Percentiles rank a stretch among this genome's conserved stretches.
Evolutionary conservation across 2,329 filamentous ascomycete species (phyloP).

Genomic region (Coccinonectria pachysandricola): DNA sequence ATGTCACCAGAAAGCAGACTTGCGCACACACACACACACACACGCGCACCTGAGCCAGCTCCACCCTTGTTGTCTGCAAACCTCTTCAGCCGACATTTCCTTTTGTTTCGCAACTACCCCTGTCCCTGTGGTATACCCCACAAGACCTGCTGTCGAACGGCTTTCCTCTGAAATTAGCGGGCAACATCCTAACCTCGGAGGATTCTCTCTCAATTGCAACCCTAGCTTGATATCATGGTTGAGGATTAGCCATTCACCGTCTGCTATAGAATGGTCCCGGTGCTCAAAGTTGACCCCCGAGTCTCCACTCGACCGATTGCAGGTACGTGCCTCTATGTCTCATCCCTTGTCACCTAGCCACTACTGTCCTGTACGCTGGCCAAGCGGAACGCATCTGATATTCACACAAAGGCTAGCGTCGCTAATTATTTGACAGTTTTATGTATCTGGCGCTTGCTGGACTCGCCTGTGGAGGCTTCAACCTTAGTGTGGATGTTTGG

Average conservation of each 20-base stretch:
- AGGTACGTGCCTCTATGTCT: slow-evolving; percentile 16
- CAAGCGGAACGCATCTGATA: slow-evolving; percentile 12
- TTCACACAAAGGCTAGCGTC: slow-evolving; percentile 12
- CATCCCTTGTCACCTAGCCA: slow-evolving; percentile 15
- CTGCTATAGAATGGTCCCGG: slow-evolving; percentile 18
- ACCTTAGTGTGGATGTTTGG: no score
- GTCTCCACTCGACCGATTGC: slow-evolving; percentile 20
- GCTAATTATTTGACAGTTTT: no score
- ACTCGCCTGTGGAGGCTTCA: no score
- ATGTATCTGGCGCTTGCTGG: no score
- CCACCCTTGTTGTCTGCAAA: slow-evolving; percentile 17
- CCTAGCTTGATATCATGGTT: slow-evolving; percentile 15
- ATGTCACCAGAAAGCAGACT: no score
- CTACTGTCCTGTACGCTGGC: slow-evolving; percentile 16
- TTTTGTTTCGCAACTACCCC: slow-evolving; percentile 16
- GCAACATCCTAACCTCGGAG: slow-evolving; percentile 19
- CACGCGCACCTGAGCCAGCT: slow-evolving; percentile 2
- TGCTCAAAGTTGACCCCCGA: slow-evolving; percentile 20
- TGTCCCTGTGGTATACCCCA: slow-evolving; percentile 12
- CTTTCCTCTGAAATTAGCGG: slow-evolving; percentile 25
- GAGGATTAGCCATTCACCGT: slow-evolving; percentile 15
- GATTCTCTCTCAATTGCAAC: slow-evolving; percentile 21
- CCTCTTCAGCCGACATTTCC: slow-evolving; percentile 16
- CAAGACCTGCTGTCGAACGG: slow-evolving; percentile 15
- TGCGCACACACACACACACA: slow-evolving; percentile 1